phyloP scores from a whole-genome alignment of 192 early-diverging fungal genomes.

The Funneliformis geosporum region DNA sequence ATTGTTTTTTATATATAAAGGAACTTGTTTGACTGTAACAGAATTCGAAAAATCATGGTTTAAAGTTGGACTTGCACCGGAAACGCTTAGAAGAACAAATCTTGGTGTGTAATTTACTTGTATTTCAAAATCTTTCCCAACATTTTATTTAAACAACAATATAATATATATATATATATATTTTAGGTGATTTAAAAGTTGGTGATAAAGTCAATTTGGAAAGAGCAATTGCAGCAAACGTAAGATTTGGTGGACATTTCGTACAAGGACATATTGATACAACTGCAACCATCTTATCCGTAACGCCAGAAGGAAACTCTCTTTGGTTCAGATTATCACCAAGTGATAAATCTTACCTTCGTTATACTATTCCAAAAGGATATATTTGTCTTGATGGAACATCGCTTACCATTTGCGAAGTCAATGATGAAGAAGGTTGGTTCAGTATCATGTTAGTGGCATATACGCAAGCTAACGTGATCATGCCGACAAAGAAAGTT shows the following conservation, averaged over 20 bases:
- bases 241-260: conserved; percentile 95
- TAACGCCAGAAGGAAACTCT: conserved; percentile 88
- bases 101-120: conserved; percentile 55
- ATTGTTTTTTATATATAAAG: conserved; percentile 41
- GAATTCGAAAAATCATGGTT: conserved; percentile 81
- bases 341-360: conserved; percentile 60
- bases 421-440: conserved; percentile 68
- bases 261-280: conserved; percentile 96
- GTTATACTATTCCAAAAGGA: conserved; percentile 93
- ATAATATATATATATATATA: too few species aligned
- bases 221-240: conserved; percentile 83
- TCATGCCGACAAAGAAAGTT: conserved; percentile 70
- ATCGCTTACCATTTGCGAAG: conserved; percentile 90
- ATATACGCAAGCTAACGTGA: conserved; percentile 84
- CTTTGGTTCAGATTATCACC: conserved; percentile 63
- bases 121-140: not conserved
- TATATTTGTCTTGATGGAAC: conserved; percentile 94
- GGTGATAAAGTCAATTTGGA: conserved; percentile 91
- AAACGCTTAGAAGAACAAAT: conserved; percentile 92
- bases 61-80: conserved; percentile 92
- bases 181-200: conserved; percentile 66
- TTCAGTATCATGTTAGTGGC: conserved; percentile 97
- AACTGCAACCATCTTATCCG: conserved; percentile 72
- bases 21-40: conserved; percentile 95
- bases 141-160: not conserved